A percentile compares a stretch with the other conserved stretches of the same genome.
These are phyloP conservation scores for Calonectria naviculata DNA, from an alignment of 2,329 filamentous ascomycete genomes.

Conservation along the genomic window DNA sequence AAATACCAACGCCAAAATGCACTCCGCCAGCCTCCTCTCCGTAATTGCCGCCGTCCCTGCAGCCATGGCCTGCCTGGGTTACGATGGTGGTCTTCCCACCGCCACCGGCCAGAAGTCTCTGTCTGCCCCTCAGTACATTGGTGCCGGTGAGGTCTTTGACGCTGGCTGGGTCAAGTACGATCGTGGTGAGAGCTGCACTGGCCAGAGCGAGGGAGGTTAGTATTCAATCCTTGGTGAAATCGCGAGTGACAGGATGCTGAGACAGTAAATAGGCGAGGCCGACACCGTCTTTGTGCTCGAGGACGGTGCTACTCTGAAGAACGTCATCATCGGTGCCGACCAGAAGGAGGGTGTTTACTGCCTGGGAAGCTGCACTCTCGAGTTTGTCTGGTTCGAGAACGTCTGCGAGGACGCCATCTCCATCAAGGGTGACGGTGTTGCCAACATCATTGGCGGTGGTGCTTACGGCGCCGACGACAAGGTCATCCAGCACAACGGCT, in stretches of 20 bases:
- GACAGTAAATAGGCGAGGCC: constrained; percentile 16
- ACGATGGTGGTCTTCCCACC: constrained; percentile 43
- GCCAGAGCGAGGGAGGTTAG: constrained; percentile 53
- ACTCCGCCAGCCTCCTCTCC: constrained; percentile 25
- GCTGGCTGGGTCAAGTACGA: constrained; percentile 51
- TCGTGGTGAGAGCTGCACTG: constrained; percentile 53
- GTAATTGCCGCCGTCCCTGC: constrained; percentile 33
- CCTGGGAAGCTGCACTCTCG: constrained; percentile 53
- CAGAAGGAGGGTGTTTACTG: constrained; percentile 61
- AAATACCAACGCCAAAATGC: constrained; percentile 28
- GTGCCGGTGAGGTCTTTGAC: constrained; percentile 42
- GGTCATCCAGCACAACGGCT: constrained; percentile 54
- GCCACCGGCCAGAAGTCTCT: constrained; percentile 42
- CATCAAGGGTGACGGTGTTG: constrained; percentile 48
- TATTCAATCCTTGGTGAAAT: neutral
- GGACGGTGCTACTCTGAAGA: constrained; percentile 54
- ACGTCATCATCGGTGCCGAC: constrained; percentile 58
- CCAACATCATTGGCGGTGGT: constrained; percentile 54
- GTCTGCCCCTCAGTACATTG: constrained; percentile 43
- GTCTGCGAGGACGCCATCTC: constrained; percentile 52
- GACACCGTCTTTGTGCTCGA: constrained; percentile 56
- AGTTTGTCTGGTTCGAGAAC: constrained; percentile 62
- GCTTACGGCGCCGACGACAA: constrained; percentile 52
- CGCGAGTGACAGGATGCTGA: neutral
- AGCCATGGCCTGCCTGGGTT: constrained; percentile 45